Conservation (phyloP, 2,329 filamentous ascomycete species). For the Emmonsiellopsis sp. region DNA sequence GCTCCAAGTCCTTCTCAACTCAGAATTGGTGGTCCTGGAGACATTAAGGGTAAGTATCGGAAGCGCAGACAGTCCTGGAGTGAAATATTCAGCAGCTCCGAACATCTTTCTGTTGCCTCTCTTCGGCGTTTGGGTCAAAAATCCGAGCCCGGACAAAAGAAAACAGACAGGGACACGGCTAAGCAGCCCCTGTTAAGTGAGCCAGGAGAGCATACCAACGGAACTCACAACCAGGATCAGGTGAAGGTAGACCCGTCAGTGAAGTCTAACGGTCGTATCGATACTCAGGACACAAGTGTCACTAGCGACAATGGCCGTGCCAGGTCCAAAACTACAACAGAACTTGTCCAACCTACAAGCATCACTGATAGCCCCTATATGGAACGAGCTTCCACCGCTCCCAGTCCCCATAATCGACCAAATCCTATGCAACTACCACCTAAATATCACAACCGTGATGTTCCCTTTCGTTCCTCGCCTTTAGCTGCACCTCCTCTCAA, state of each 20-base stretch:
- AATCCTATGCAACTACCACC: constrained; percentile 3
- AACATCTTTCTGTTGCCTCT: background rate
- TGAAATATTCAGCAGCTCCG: background rate
- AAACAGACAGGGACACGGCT: background rate
- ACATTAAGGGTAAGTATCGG: background rate
- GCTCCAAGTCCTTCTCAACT: background rate
- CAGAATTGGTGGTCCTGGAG: background rate
- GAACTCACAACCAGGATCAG: background rate
- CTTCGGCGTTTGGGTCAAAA: background rate
- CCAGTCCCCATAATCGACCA: background rate
- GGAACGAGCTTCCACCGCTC: background rate
- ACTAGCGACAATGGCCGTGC: background rate
- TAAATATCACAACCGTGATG: constrained; percentile 11
- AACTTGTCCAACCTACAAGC: background rate
- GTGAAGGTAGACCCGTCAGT: background rate
- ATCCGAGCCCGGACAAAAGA: background rate
- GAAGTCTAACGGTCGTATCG: background rate
- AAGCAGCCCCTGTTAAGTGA: background rate
- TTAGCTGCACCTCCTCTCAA: constrained; percentile 18
- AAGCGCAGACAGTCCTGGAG: background rate
- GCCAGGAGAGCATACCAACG: background rate
- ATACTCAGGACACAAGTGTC: background rate
- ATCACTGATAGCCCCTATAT: background rate
- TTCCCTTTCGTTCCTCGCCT: constrained; percentile 24
- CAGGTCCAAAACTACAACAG: background rate